Conservation (phyloP, 2,329 filamentous ascomycete species). For the Leptographium wingfieldii region DNA sequence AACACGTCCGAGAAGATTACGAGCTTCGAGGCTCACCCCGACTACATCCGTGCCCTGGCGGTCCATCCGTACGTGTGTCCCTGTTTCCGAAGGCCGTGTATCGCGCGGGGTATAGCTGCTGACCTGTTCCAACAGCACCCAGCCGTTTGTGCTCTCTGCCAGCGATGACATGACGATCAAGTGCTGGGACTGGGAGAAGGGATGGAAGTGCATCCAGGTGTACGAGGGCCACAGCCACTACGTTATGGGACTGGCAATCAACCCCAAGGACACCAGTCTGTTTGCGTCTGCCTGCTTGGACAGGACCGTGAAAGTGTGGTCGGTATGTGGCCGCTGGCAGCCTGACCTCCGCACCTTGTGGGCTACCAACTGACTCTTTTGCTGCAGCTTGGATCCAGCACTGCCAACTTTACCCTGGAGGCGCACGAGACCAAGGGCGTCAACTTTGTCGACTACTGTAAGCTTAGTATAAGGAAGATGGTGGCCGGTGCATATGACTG, state of each 20-base stretch:
- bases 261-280: slow-evolving; percentile 91
- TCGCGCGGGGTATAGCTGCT: not conserved
- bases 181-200: slow-evolving; percentile 98
- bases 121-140: slow-evolving; percentile 33
- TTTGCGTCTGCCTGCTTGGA: slow-evolving; percentile 92
- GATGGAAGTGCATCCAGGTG: slow-evolving; percentile 88
- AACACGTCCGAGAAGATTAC: slow-evolving; percentile 99
- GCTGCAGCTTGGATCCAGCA: slow-evolving; percentile 73
- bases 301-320: slow-evolving; percentile 63
- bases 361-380: not conserved
- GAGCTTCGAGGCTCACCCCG: slow-evolving; percentile 91
- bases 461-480: not conserved
- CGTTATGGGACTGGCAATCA: slow-evolving; percentile 93
- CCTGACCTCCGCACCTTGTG: not conserved
- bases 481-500: no score
- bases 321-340: slow-evolving; percentile 7
- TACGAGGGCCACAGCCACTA: slow-evolving; percentile 93
- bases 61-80: slow-evolving; percentile 55
- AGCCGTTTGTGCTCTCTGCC: slow-evolving; percentile 90
- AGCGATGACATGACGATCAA: slow-evolving; percentile 98
- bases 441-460: slow-evolving; percentile 83
- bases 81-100: not conserved
- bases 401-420: slow-evolving; percentile 91
- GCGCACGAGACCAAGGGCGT: slow-evolving; percentile 96
- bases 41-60: slow-evolving; percentile 94